Percentiles rank a stretch among this genome's conserved stretches.
phyloP scores from a whole-genome alignment of 2,329 filamentous ascomycete genomes.

The Penicillium sp. region DNA sequence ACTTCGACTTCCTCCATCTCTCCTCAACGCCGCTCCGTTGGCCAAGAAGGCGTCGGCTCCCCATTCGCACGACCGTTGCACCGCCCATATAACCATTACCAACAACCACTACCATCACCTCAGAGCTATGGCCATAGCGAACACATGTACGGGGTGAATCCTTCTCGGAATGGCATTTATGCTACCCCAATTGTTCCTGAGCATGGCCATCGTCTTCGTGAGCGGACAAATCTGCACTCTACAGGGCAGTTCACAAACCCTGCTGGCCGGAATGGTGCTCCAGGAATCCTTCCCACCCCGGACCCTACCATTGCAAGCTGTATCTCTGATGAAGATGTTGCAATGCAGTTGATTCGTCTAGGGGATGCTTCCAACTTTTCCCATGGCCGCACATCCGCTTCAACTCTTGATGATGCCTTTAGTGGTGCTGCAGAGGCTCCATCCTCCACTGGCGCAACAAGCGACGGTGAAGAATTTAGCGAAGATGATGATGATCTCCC shows the following conservation, averaged over 20 bases:
- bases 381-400: slow-evolving; percentile 89
- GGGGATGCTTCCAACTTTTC: slow-evolving; percentile 94
- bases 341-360: slow-evolving; percentile 93
- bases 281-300: slow-evolving; percentile 82
- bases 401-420: slow-evolving; percentile 89
- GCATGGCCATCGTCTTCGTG: slow-evolving; percentile 68
- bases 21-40: slow-evolving; percentile 81
- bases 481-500: slow-evolving; percentile 66
- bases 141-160: slow-evolving; percentile 42
- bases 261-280: slow-evolving; percentile 43
- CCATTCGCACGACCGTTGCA: slow-evolving; percentile 78
- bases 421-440: slow-evolving; percentile 85
- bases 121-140: slow-evolving; percentile 71
- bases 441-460: slow-evolving; percentile 84
- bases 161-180: slow-evolving; percentile 55
- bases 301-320: slow-evolving; percentile 97
- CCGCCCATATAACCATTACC: slow-evolving; percentile 77
- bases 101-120: slow-evolving; percentile 79
- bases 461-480: slow-evolving; percentile 69
- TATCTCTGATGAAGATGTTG: slow-evolving; percentile 97
- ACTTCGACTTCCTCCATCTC: slow-evolving; percentile 98
- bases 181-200: slow-evolving; percentile 63
- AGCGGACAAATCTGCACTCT: slow-evolving; percentile 62
- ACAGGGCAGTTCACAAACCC: slow-evolving; percentile 46
- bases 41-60: slow-evolving; percentile 67